Conservation (phyloP, 306 rosid species). For the Alnus rubra region DNA sequence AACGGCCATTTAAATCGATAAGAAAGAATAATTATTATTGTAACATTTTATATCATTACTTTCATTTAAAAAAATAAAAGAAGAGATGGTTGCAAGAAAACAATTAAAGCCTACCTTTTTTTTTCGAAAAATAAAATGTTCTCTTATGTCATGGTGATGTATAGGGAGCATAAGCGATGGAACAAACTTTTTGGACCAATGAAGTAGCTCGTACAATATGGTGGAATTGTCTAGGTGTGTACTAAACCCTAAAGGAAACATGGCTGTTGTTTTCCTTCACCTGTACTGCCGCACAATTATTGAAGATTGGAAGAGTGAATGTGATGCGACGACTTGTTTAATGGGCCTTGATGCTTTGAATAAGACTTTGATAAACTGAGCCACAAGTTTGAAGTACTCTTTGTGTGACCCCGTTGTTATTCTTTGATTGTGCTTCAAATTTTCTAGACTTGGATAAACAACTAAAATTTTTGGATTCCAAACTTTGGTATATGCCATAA, state of each 20-base stretch:
- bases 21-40: too few relatives aligned
- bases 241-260: neutral
- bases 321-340: conserved; percentile 6
- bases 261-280: too few relatives aligned
- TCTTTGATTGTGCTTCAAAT: neutral
- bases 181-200: neutral
- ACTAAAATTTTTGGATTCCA: neutral
- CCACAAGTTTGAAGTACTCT: neutral
- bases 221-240: neutral
- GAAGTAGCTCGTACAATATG: neutral
- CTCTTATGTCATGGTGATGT: neutral
- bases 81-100: too few relatives aligned
- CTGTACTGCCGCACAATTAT: neutral
- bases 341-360: neutral
- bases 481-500: neutral
- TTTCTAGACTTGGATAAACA: neutral
- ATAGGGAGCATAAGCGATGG: neutral
- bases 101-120: too few relatives aligned
- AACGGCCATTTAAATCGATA: too few relatives aligned
- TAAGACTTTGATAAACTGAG: neutral
- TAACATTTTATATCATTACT: too few relatives aligned
- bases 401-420: neutral
- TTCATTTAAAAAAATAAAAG: too few relatives aligned
- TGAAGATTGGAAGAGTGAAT: neutral
- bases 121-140: too few relatives aligned